Evolutionary conservation across 768 basidiomycete genomes (phyloP).

Genomic region (Tephrocybe sp.): DNA sequence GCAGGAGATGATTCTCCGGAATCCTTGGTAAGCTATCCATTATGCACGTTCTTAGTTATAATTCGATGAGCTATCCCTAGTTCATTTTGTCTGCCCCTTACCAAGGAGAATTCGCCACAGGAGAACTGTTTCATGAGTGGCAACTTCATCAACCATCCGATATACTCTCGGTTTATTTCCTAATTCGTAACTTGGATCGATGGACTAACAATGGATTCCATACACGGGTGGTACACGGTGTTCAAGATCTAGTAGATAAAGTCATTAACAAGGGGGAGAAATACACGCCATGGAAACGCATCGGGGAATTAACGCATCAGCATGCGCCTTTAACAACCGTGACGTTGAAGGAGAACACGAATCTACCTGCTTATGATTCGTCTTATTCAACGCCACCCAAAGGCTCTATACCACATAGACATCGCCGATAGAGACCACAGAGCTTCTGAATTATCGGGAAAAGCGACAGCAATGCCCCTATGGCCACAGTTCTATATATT

Average conservation of each 20-base stretch:
- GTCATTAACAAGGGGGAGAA: slow-evolving; percentile 27
- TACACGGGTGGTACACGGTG: slow-evolving; percentile 34
- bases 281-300: slow-evolving; percentile 49
- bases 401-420: slow-evolving; percentile 6
- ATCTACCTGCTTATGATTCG: slow-evolving; percentile 16
- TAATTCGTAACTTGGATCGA: slow-evolving; percentile 49
- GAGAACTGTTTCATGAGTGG: slow-evolving; percentile 45
- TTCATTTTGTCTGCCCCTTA: slow-evolving; percentile 50
- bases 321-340: slow-evolving; percentile 5
- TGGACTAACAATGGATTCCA: slow-evolving; percentile 48
- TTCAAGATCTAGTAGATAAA: slow-evolving; percentile 31
- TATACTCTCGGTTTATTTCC: slow-evolving; percentile 47
- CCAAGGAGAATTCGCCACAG: slow-evolving; percentile 14
- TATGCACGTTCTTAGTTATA: background rate
- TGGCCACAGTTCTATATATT: background rate
- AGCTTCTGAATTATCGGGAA: too few species aligned
- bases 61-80: slow-evolving; percentile 23
- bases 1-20: slow-evolving; percentile 23
- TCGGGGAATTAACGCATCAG: slow-evolving; percentile 27
- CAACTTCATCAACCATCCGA: slow-evolving; percentile 39
- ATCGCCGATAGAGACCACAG: background rate
- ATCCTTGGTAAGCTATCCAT: slow-evolving; percentile 27
- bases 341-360: slow-evolving; percentile 33
- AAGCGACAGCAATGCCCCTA: background rate
- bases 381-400: slow-evolving; percentile 15